Evolutionary conservation across 371 early-diverging fungal genomes (phyloP), one percentile per base, ranked within the genome.

Genomic region (Actinomucor elegans): DNA sequence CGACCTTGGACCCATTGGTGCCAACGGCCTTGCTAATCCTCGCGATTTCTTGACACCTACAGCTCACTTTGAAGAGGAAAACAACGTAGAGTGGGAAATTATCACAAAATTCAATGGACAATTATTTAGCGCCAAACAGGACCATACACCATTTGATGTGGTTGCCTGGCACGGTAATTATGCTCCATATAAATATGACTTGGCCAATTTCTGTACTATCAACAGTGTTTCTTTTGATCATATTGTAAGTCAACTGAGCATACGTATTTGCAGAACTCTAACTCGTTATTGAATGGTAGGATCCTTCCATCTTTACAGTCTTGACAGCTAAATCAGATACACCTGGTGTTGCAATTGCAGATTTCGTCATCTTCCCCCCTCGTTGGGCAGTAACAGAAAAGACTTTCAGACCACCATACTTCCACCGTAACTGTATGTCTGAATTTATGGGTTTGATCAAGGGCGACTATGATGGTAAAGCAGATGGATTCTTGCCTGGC

Each of bases 141-240:
- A 77, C 29, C 95, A 96, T 66, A 88, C 91, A 14, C 94, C 97
- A 1, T 98, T 92, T 61, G 93, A 97, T 69, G 96, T 97, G 0
- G 97, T 97, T 26, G 97, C 96, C 5, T 98, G 98, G 97, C 96
- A 96, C 66, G 97, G 98, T 34, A 97, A 97, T 79, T 97, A 96
- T 69, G 92, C 87, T 4, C 98, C 98, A 1, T 97, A 82, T 83
- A 97, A 96, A 75, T 97, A 98, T 68, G 84, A 94, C 69, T 80
- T 97, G 42, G 82, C 81, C 33, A 74, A 84, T 38, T 96, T 96
- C 75, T 87, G 85, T 64, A 87, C 84, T 31, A 76, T 97, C 68
- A 93, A 93, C 71, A 89, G 93, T 3, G 94, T 95, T 10, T 87
- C 93, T 9, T 94, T 80, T 67, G 97, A 97, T 71, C 97, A 97